Evolutionary conservation across 805 yeast species (phyloP).

Genomic region (Ogataea allantospora): DNA sequence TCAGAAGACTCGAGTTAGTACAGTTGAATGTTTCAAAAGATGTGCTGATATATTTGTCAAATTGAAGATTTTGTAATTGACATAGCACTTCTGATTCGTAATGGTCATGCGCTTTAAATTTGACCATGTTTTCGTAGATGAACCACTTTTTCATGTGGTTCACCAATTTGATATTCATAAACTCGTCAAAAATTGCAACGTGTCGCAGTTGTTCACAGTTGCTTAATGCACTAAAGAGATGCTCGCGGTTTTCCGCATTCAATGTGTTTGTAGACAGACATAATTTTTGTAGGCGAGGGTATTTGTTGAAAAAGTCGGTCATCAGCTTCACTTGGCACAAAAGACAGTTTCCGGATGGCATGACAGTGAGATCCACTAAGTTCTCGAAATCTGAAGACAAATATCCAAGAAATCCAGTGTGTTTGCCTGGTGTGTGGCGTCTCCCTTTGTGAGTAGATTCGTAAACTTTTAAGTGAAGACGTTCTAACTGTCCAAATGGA

Average conservation of each 20-base stretch:
- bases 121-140: slow-evolving; percentile 19
- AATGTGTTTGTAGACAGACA: slow-evolving; percentile 23
- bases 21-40: slow-evolving; percentile 22
- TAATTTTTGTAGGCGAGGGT: slow-evolving; percentile 10
- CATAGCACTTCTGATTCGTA: slow-evolving; percentile 20
- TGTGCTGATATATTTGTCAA: slow-evolving; percentile 17
- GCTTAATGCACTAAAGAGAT: slow-evolving; percentile 8
- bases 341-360: slow-evolving; percentile 29
- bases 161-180: slow-evolving; percentile 18
- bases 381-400: slow-evolving; percentile 20
- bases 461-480: slow-evolving; percentile 20
- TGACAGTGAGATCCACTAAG: slow-evolving; percentile 21
- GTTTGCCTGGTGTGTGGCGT: slow-evolving; percentile 14
- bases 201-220: slow-evolving; percentile 9
- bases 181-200: slow-evolving; percentile 26
- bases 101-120: slow-evolving; percentile 19
- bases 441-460: slow-evolving; percentile 28
- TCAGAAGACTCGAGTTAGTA: slow-evolving; percentile 18
- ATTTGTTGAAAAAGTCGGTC: slow-evolving; percentile 11
- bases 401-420: slow-evolving; percentile 7
- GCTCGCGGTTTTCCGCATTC: slow-evolving; percentile 13
- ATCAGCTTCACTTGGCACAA: slow-evolving; percentile 27
- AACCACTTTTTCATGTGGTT: slow-evolving; percentile 28
- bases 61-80: slow-evolving; percentile 20
- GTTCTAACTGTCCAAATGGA: slow-evolving; percentile 12